Percentiles rank a stretch among this genome's conserved stretches.
phyloP scores from a whole-genome alignment of 768 basidiomycete genomes.

The Hysterangium stoloniferum region DNA sequence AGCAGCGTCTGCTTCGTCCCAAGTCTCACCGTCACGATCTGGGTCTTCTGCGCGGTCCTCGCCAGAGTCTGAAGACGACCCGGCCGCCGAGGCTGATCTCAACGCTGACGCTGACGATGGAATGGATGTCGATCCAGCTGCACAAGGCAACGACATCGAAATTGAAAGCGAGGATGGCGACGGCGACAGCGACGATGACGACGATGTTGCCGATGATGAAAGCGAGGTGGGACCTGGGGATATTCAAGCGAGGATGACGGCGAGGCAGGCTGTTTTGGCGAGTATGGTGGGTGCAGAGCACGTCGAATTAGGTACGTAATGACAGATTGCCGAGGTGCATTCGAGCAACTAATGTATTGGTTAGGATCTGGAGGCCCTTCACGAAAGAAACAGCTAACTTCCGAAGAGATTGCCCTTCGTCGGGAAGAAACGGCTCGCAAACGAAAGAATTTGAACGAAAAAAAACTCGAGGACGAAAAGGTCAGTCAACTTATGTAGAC shows the following conservation, averaged over 20 bases:
- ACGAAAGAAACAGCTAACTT: slow-evolving; percentile 58
- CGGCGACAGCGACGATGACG: slow-evolving; percentile 38
- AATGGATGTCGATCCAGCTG: slow-evolving; percentile 20
- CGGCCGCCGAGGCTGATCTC: slow-evolving; percentile 16
- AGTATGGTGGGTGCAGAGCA: slow-evolving; percentile 57
- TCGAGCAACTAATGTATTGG: slow-evolving; percentile 36
- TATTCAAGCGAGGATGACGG: slow-evolving; percentile 22
- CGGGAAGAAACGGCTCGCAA: slow-evolving; percentile 79
- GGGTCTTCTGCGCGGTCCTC: slow-evolving; percentile 17
- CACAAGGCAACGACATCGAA: slow-evolving; percentile 13
- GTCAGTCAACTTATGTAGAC: slow-evolving; percentile 26
- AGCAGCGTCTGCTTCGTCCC: slow-evolving; percentile 12
- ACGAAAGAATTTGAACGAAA: slow-evolving; percentile 71
- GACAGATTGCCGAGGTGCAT: slow-evolving; percentile 10
- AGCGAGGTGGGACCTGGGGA: slow-evolving; percentile 39
- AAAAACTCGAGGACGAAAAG: slow-evolving; percentile 83
- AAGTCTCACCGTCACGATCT: slow-evolving; percentile 4
- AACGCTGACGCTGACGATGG: slow-evolving; percentile 15
- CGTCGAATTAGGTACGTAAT: slow-evolving; percentile 48
- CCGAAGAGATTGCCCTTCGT: slow-evolving; percentile 63
- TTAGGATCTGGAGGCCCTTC: background rate
- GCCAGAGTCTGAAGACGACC: slow-evolving; percentile 34
- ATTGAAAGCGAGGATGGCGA: slow-evolving; percentile 3
- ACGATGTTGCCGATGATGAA: slow-evolving; percentile 61
- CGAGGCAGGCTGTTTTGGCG: slow-evolving; percentile 62